Evolutionary conservation across 169 alveolate species (phyloP), one percentile per base, ranked within the genome.

Genomic region (Cryptosporidium felis): DNA sequence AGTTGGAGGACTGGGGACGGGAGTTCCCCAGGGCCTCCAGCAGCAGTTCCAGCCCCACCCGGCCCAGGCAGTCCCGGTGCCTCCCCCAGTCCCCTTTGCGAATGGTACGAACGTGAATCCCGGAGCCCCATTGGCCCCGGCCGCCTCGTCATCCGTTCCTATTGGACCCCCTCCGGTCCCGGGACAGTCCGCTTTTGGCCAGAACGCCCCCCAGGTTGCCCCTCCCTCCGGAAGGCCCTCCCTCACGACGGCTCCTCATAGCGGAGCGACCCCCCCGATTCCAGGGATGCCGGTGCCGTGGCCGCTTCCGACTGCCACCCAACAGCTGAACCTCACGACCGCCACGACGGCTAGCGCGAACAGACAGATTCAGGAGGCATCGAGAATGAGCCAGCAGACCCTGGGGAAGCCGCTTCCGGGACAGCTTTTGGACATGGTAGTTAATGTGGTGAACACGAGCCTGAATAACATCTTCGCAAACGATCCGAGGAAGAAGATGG

Each of bases 241-340:
- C 18, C 59, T 63, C 26, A 91, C 92, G 21, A 92, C 95, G 6
- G 95, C 96, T 23, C 96, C 96, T 4, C 92, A 91, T 2, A 95
- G 95, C 5, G 96, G 92, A 4, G 96, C 96, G 3, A 79, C 91
- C 26, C 93, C 94, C 5, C 90, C 93, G 82, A 81, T 91, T 41
- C 96, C 96, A 1, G 96, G 96, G 28, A 93, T 93, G 96, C 96
- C 96, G 4, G 93, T 93, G 36, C 96, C 96, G 14, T 93, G 96
- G 96, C 96, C 96, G 32, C 66, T 92, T n/a, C 96, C 96, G 42
- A 93, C 96, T 21, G 93, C 96, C 10, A 92, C 96, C 0, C 96
- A 93, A 79, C 96, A 93, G 60, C 89, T 89, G 82, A 67, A 46
- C 32, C 80, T 89, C 5, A 60, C 49, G 28, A 88, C 92, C 36